phyloP scores from a whole-genome alignment of 202 grass and related monocot species.

The Zizania palustris region DNA sequence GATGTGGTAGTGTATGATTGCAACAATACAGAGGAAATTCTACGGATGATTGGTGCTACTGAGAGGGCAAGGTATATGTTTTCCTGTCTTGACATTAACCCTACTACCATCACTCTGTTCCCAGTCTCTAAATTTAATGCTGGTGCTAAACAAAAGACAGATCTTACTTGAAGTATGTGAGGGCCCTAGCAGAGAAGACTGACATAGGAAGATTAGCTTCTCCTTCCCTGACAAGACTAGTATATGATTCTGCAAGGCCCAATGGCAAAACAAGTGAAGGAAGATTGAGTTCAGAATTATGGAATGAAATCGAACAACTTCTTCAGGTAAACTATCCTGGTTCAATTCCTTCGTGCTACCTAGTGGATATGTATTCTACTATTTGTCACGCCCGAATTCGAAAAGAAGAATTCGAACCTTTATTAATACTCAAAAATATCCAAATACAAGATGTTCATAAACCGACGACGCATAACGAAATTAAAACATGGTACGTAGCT shows the following conservation, averaged over 20 bases:
- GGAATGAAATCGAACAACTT: conserved; percentile 69
- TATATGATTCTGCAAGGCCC: conserved; percentile 68
- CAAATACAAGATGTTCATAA: too few relatives aligned
- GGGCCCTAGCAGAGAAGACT: conserved; percentile 84
- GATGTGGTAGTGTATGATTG: conserved; percentile 88
- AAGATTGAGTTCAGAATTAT: conserved; percentile 79
- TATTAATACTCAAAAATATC: too few relatives aligned
- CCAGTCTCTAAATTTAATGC: conserved; percentile 8
- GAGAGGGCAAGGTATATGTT: conserved; percentile 77
- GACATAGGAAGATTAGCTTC: conserved; percentile 88
- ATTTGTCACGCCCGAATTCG: too few relatives aligned
- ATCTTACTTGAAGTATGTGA: conserved; percentile 81
- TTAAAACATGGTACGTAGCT: too few relatives aligned
- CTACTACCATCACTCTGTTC: conserved; percentile 14
- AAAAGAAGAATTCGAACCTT: too few relatives aligned
- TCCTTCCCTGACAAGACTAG: conserved; percentile 82
- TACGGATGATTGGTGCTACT: conserved; percentile 70
- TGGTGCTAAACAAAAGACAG: conserved; percentile 53
- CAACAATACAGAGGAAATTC: conserved; percentile 74
- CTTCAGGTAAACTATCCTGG: conserved; percentile 53
- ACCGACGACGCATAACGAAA: too few relatives aligned
- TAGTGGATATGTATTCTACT: background rate
- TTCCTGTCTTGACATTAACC: conserved; percentile 3
- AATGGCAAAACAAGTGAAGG: conserved; percentile 68
- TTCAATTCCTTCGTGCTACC: background rate